These are phyloP conservation scores for Pseudogymnoascus sp. DNA, from an alignment of 2,329 filamentous ascomycete genomes.

Conservation along the genomic window DNA sequence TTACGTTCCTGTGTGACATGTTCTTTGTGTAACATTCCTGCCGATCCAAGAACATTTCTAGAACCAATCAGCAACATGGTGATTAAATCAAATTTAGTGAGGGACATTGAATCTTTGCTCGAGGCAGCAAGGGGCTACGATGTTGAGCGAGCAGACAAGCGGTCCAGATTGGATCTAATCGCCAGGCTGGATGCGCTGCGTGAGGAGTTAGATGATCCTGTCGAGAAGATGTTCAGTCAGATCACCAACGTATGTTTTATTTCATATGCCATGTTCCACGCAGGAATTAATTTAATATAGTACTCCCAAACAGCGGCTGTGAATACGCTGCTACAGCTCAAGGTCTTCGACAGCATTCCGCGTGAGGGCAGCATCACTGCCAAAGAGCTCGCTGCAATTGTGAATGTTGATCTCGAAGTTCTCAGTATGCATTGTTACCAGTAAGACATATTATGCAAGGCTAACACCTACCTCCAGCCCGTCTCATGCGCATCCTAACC, in stretches of 20 bases:
- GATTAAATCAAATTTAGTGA: conserved; percentile 11
- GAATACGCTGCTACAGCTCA: conserved; percentile 17
- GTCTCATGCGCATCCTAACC: conserved; percentile 25
- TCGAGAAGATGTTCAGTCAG: conserved; percentile 23
- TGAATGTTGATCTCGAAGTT: conserved; percentile 20
- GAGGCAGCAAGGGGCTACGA: conserved; percentile 13
- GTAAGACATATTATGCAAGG: background rate
- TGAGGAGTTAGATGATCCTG: conserved; percentile 20
- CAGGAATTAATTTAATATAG: conserved; percentile 9
- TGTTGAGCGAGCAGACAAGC: conserved; percentile 12
- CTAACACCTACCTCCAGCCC: conserved; percentile 14
- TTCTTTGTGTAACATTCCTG: background rate
- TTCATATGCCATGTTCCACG: background rate
- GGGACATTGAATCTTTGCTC: conserved; percentile 15
- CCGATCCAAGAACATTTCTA: background rate
- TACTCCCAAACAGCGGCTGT: conserved; percentile 19
- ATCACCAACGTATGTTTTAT: conserved; percentile 20
- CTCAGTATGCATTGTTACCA: conserved; percentile 15
- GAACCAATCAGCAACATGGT: conserved; percentile 12
- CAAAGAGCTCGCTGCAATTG: conserved; percentile 17
- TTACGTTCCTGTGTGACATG: background rate
- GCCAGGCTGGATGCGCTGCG: conserved; percentile 16
- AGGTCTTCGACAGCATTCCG: conserved; percentile 24
- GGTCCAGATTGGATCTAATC: conserved; percentile 11
- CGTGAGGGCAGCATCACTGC: conserved; percentile 20